Base-by-base conservation (phyloP, 495 filamentous ascomycete genomes). In the Penicillium antarcticum region DNA sequence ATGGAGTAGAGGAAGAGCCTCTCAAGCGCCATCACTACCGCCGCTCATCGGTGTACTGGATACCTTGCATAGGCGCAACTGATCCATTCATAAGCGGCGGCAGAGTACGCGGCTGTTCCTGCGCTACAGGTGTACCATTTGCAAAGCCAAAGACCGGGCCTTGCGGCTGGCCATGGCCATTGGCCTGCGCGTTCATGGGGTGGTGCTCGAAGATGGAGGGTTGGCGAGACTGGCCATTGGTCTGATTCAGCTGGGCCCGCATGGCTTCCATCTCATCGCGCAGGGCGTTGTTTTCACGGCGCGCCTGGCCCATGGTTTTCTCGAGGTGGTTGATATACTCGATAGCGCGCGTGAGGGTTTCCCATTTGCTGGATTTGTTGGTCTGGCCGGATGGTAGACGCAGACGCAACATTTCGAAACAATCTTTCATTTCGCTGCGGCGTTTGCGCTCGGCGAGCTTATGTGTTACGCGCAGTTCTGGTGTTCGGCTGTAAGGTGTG, bases 311-410 rank as follows among this genome's bases (percentile, higher is more conserved):
- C 0, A 69, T 38, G 13, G 63, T 60, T 35, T 72, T 71, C 48
- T 75, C 74, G 23, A 76, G 44, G 6, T 58, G 56, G 7, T 37
- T 52, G 33, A 77, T 75, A 37, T 76, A 76, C 23, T 76, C 74
- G 31, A 76, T 76, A 16, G 73, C 75, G 59, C 58, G 40, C 7
- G 89, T 95, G n/a, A 99, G 68, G 31, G 96, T 95, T 61, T 99
- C 94, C 95, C 95, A 99, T 70, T 99, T 99, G 62, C 91, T 96
- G 3, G 92, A 92, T 63, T 97, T 99, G 38, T 88, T 87, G 16
- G 91, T 92, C 43, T 91, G 84, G 51, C 87, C 88, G 48, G 90
- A 85, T 5, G 92, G 92, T 54, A 97, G 83, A 35, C 90, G 79
- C 45, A 85, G 78, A 33, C 92, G 83, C 19, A 99, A 71, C 39